Percentiles rank a stretch among this genome's conserved stretches.
Conservation (phyloP, 2,329 filamentous ascomycete genomes). For the Penicillium sp. region DNA sequence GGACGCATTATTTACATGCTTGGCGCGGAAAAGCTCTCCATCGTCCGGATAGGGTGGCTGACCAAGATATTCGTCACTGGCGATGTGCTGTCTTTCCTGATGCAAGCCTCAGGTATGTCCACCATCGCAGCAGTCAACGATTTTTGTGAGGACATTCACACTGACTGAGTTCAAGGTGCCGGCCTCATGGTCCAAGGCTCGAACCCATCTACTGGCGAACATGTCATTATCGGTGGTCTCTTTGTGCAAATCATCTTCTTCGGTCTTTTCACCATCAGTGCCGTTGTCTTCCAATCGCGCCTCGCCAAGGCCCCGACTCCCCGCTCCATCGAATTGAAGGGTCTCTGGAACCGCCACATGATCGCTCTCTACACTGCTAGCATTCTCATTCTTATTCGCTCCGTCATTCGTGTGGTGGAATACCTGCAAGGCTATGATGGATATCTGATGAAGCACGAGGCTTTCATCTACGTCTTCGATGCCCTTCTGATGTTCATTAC, state of each 20-base stretch:
- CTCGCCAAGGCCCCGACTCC: slow-evolving; percentile 36
- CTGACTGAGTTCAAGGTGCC: slow-evolving; percentile 23
- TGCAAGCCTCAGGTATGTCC: slow-evolving; percentile 35
- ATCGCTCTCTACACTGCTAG: slow-evolving; percentile 34
- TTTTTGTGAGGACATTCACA: too few species aligned
- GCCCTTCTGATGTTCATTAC: slow-evolving; percentile 36
- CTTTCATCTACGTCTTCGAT: slow-evolving; percentile 40
- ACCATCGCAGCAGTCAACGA: neutral
- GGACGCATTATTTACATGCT: slow-evolving; percentile 35
- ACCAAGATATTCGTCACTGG: slow-evolving; percentile 39
- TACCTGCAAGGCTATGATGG: slow-evolving; percentile 37
- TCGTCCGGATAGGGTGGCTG: slow-evolving; percentile 30
- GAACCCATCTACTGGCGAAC: slow-evolving; percentile 26
- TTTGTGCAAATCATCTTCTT: slow-evolving; percentile 40
- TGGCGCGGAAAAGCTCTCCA: slow-evolving; percentile 27
- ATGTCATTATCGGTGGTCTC: slow-evolving; percentile 37
- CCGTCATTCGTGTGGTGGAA: slow-evolving; percentile 37
- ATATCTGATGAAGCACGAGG: slow-evolving; percentile 36
- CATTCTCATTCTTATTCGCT: slow-evolving; percentile 36
- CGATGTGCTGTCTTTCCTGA: slow-evolving; percentile 39
- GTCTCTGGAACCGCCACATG: slow-evolving; percentile 44
- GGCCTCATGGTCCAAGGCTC: slow-evolving; percentile 32
- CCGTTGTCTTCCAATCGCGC: slow-evolving; percentile 32
- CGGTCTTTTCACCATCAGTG: slow-evolving; percentile 34
- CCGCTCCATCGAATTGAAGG: slow-evolving; percentile 23